Conservation (phyloP, 345 rosid genomes). For the Arabis hirsuta region DNA sequence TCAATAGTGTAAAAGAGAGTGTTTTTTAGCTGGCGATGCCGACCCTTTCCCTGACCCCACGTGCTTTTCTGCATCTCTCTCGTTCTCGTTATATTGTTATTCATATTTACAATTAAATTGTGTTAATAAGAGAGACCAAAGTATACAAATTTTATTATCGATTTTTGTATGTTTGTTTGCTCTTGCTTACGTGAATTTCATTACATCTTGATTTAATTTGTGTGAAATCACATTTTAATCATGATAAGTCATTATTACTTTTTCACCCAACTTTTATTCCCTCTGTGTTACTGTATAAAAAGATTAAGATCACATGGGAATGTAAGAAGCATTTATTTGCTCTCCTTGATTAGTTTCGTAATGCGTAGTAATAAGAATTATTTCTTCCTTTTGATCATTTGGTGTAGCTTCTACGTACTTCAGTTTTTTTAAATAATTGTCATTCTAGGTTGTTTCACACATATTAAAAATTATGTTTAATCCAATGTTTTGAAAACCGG, state of each 20-base stretch:
- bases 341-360: not conserved
- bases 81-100: not conserved
- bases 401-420: not conserved
- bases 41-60: constrained; percentile 50
- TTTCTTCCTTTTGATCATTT: not conserved
- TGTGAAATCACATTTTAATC: constrained; percentile 14
- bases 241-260: not conserved
- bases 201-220: not conserved
- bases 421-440: too few species aligned
- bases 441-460: too few species aligned
- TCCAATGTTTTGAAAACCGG: too few species aligned
- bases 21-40: constrained; percentile 55
- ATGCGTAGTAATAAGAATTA: too few species aligned
- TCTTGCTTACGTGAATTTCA: constrained; percentile 8
- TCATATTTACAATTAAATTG: not conserved
- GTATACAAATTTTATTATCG: not conserved
- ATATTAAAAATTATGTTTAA: too few species aligned
- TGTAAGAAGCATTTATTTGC: constrained; percentile 11
- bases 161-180: not conserved
- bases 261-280: too few species aligned
- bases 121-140: not conserved
- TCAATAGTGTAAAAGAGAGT: constrained; percentile 39
- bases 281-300: too few species aligned
- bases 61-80: constrained; percentile 41
- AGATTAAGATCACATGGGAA: constrained; percentile 12